Conservation (phyloP, 2,329 filamentous ascomycete species). For the Trichoderma sp. region DNA sequence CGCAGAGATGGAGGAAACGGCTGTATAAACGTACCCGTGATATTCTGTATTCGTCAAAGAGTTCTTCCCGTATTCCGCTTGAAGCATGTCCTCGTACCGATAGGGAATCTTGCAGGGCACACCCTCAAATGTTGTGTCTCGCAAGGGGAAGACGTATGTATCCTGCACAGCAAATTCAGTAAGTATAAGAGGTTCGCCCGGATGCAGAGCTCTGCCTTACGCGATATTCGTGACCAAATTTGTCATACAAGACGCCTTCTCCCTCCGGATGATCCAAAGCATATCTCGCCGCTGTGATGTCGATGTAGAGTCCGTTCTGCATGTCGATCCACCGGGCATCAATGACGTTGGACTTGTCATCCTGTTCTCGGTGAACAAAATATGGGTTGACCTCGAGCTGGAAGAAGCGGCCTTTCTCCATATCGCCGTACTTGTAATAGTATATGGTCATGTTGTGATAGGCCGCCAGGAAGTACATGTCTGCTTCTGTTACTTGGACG, state of each 20-base stretch:
- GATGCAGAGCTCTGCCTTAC: constrained; percentile 37
- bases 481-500: constrained; percentile 69
- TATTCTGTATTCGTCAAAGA: constrained; percentile 56
- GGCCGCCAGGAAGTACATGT: constrained; percentile 65
- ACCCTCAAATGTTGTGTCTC: constrained; percentile 70
- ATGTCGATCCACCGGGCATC: constrained; percentile 56
- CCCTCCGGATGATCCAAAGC: constrained; percentile 48
- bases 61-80: constrained; percentile 58
- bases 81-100: constrained; percentile 60
- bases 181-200: not conserved
- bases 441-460: constrained; percentile 64
- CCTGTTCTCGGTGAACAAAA: constrained; percentile 43
- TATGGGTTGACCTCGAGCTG: constrained; percentile 54
- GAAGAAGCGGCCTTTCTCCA: constrained; percentile 47
- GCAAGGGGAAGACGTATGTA: constrained; percentile 67
- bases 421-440: constrained; percentile 46
- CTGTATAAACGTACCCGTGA: constrained; percentile 49
- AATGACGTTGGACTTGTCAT: constrained; percentile 48
- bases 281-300: constrained; percentile 56
- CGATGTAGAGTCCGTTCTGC: constrained; percentile 51
- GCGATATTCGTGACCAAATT: constrained; percentile 54
- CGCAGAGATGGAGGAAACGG: not conserved
- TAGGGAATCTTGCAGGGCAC: constrained; percentile 67
- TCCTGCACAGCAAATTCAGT: constrained; percentile 42
- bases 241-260: constrained; percentile 52